Percentiles rank a stretch among this genome's conserved stretches.
Conservation (phyloP, 1,284 basidiomycete species). For the Ceratobasidium sp. region DNA sequence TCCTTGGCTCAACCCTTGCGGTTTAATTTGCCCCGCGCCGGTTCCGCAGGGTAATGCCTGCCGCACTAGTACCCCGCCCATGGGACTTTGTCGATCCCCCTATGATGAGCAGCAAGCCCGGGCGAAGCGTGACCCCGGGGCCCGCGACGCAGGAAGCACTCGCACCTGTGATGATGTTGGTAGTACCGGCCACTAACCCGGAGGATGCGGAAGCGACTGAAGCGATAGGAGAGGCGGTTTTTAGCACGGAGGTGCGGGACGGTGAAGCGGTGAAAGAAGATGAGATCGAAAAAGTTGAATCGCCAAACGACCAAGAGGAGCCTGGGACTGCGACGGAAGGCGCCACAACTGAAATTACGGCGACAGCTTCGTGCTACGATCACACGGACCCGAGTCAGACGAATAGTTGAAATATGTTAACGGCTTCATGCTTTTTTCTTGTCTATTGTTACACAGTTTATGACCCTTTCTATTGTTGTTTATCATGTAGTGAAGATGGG, state of each 20-base stretch:
- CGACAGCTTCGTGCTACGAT: conserved; percentile 12
- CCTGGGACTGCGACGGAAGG: neutral
- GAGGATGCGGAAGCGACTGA: conserved; percentile 8
- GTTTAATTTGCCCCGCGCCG: neutral
- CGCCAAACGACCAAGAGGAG: conserved; percentile 3
- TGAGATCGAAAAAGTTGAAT: conserved; percentile 6
- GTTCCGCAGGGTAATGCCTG: conserved; percentile 74
- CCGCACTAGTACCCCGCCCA: conserved; percentile 77
- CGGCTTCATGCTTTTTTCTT: conserved; percentile 23
- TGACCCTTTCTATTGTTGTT: conserved; percentile 38
- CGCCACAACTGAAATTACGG: conserved; percentile 18
- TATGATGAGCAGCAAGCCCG: conserved; percentile 30
- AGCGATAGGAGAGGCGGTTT: conserved; percentile 1
- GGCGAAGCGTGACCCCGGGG: conserved; percentile 22
- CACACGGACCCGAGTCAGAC: neutral
- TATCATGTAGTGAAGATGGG: conserved; percentile 30
- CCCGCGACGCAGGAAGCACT: neutral
- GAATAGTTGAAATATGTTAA: conserved; percentile 8
- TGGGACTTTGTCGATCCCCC: conserved; percentile 77
- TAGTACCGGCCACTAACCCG: neutral
- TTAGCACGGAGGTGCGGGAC: conserved; percentile 35
- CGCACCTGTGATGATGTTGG: neutral
- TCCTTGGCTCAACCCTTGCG: conserved; percentile 40
- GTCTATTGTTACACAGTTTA: conserved; percentile 26
- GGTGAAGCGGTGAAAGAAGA: conserved; percentile 69